Conservation (phyloP, 495 filamentous ascomycete genomes). For the Aspergillus baeticus region DNA sequence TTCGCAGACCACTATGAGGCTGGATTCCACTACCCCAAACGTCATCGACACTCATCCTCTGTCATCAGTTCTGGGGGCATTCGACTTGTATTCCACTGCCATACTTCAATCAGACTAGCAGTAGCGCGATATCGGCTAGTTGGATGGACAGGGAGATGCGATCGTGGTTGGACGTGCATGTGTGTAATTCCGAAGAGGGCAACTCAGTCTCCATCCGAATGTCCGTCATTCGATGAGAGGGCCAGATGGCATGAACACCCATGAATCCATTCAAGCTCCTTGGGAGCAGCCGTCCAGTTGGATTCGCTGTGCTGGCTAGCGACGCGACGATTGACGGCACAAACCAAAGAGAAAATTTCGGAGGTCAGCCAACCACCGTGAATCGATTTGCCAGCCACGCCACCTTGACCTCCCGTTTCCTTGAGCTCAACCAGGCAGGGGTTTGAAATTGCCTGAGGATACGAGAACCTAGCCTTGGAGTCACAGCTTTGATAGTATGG, state of each 20-base stretch:
- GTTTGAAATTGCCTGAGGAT: too few relatives aligned
- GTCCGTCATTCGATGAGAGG: conserved; percentile 7
- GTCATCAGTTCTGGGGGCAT: not conserved
- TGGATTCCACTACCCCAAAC: conserved; percentile 1
- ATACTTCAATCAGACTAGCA: conserved; percentile 6
- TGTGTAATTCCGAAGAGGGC: conserved; percentile 9
- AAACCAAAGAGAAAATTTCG: conserved; percentile 11
- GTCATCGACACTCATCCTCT: not conserved
- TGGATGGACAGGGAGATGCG: not conserved
- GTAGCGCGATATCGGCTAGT: not conserved
- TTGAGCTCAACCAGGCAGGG: too few relatives aligned
- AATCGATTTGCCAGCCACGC: conserved; percentile 23
- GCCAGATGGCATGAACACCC: conserved; percentile 7
- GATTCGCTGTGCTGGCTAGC: not conserved
- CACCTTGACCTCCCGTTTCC: conserved; percentile 5
- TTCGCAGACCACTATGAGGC: not conserved
- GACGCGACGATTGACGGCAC: conserved; percentile 9
- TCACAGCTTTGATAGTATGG: too few relatives aligned
- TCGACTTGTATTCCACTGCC: not conserved
- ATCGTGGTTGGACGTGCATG: not conserved
- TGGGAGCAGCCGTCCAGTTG: conserved; percentile 9
- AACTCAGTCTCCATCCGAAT: conserved; percentile 10
- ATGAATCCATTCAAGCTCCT: conserved; percentile 1
- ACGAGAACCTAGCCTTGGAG: too few relatives aligned
- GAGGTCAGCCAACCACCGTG: conserved; percentile 23